Evolutionary conservation across 2,329 filamentous ascomycete genomes (phyloP).

Genomic region (Fusarium xylarioides): DNA sequence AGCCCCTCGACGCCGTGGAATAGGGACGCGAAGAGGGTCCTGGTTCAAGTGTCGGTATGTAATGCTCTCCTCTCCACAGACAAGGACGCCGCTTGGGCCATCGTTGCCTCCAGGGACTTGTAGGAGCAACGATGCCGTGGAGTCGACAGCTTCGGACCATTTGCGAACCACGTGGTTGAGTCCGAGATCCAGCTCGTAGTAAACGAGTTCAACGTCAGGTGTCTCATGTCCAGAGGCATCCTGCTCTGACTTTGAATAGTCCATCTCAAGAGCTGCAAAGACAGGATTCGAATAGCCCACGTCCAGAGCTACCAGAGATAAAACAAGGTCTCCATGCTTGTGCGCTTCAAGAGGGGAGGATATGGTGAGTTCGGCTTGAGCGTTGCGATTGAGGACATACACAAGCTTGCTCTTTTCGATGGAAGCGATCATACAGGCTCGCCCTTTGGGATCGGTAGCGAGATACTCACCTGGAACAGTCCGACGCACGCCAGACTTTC

Average conservation of each 20-base stretch:
- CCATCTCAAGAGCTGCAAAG: constrained; percentile 94
- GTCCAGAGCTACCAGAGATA: constrained; percentile 86
- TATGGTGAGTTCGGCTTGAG: constrained; percentile 95
- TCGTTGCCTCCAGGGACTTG: constrained; percentile 94
- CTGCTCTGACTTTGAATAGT: constrained; percentile 90
- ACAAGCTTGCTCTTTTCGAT: constrained; percentile 99
- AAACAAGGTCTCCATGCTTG: constrained; percentile 88
- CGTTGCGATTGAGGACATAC: constrained; percentile 95
- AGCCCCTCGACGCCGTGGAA: constrained; percentile 84
- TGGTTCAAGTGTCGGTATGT: constrained; percentile 98
- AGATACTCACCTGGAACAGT: constrained; percentile 97
- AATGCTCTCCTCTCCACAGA: constrained; percentile 93
- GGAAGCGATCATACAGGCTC: constrained; percentile 92
- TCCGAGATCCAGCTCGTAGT: constrained; percentile 96
- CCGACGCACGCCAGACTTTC: constrained; percentile 92
- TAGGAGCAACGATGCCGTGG: constrained; percentile 88
- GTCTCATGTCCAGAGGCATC: constrained; percentile 85
- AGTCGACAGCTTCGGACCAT: constrained; percentile 94
- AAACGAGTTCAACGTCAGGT: constrained; percentile 89
- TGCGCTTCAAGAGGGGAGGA: constrained; percentile 97
- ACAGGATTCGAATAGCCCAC: constrained; percentile 97
- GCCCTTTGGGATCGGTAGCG: constrained; percentile 91
- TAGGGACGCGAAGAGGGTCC: constrained; percentile 85
- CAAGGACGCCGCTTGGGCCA: constrained; percentile 92
- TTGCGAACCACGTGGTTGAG: constrained; percentile 98